These are phyloP conservation scores for Aspergillus aculeatinus DNA, from an alignment of 2,329 filamentous ascomycete genomes.

Conservation along the genomic window DNA sequence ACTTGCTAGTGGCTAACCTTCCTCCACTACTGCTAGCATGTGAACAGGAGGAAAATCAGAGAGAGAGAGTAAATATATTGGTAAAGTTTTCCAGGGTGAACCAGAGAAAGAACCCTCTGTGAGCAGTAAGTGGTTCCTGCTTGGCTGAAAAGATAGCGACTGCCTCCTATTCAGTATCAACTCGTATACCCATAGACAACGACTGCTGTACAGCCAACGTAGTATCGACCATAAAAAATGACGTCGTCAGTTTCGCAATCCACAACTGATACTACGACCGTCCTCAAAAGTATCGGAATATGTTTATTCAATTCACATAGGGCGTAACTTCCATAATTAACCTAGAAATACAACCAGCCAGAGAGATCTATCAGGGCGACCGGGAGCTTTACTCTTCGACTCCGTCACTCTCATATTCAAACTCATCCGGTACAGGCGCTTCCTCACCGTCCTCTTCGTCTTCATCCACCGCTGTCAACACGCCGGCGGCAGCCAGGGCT, in stretches of 20 bases:
- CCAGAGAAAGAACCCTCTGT: too few species aligned
- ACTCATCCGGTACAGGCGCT: slow-evolving; percentile 48
- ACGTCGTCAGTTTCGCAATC: too few species aligned
- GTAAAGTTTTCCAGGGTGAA: too few species aligned
- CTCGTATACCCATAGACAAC: too few species aligned
- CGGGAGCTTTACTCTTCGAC: slow-evolving; percentile 26
- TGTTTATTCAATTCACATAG: slow-evolving; percentile 17
- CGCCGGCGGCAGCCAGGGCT: slow-evolving; percentile 72
- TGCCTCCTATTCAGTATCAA: neutral
- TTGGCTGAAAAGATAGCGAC: too few species aligned
- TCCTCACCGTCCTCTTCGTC: slow-evolving; percentile 51
- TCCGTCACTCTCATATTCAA: slow-evolving; percentile 47
- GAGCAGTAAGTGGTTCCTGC: too few species aligned
- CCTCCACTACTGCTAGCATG: neutral
- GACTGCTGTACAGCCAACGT: too few species aligned
- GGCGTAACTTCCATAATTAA: slow-evolving; percentile 30
- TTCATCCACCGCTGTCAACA: slow-evolving; percentile 84
- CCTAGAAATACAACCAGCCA: slow-evolving; percentile 40
- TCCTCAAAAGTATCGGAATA: too few species aligned
- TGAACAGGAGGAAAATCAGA: neutral
- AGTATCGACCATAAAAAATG: neutral
- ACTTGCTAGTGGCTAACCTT: too few species aligned
- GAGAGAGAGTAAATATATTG: too few species aligned
- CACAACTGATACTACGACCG: too few species aligned
- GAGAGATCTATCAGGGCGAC: slow-evolving; percentile 16